phyloP scores from a whole-genome alignment of 306 rosid genomes.

The Cicer cuneatum region DNA sequence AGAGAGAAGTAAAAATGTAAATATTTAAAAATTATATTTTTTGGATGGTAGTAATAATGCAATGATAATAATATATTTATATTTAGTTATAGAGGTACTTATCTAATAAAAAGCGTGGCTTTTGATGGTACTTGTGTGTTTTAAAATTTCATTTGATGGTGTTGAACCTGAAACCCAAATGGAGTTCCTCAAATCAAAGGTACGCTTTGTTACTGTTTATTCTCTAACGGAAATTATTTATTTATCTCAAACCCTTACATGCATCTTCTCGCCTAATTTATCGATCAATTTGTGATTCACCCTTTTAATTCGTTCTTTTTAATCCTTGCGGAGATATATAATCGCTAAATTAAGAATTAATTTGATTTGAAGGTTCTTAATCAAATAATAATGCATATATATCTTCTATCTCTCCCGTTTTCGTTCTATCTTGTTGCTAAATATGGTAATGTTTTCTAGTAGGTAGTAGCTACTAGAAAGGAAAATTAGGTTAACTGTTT shows the following conservation, averaged over 20 bases:
- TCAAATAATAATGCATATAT: conserved; percentile 3
- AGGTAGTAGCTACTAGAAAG: background rate
- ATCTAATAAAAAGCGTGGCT: conserved; percentile 52
- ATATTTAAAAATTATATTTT: too few relatives aligned
- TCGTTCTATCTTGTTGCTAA: too few relatives aligned
- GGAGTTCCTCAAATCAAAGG: conserved; percentile 34
- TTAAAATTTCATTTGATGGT: background rate
- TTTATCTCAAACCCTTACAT: background rate
- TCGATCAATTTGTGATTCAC: background rate
- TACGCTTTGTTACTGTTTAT: conserved; percentile 49
- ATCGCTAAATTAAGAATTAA: too few relatives aligned
- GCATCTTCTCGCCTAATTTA: background rate
- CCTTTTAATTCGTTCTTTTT: background rate
- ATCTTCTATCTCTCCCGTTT: too few relatives aligned
- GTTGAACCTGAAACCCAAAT: conserved; percentile 24
- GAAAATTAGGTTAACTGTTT: conserved; percentile 19
- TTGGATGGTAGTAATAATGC: too few relatives aligned
- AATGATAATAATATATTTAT: conserved; percentile 8
- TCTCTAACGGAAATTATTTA: conserved; percentile 48
- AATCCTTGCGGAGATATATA: too few relatives aligned
- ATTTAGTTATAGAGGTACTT: background rate
- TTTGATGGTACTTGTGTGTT: conserved; percentile 55
- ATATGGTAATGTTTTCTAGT: background rate
- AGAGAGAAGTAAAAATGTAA: too few relatives aligned
- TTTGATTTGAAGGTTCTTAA: conserved; percentile 4